phyloP scores from a whole-genome alignment of 2,329 filamentous ascomycete genomes.

The Colletotrichum acutatum region DNA sequence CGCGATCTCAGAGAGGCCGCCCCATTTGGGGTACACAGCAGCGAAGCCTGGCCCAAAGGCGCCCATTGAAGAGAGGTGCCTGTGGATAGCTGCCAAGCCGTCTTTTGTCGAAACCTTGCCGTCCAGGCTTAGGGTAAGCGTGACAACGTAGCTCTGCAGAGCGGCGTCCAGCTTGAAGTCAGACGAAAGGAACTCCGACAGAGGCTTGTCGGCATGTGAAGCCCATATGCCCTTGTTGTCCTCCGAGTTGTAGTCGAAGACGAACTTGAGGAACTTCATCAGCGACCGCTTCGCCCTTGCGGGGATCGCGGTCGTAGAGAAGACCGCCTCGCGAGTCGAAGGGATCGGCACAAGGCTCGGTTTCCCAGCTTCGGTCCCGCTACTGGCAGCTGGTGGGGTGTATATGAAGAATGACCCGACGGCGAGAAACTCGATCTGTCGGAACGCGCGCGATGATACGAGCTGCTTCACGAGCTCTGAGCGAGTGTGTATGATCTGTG shows the following conservation, averaged over 20 bases:
- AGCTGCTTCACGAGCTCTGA: constrained; percentile 82
- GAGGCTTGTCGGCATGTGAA: constrained; percentile 61
- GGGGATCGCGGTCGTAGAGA: constrained; percentile 80
- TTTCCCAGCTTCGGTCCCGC: constrained; percentile 36
- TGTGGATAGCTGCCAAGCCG: constrained; percentile 78
- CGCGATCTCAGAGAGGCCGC: constrained; percentile 86
- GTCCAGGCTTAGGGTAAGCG: constrained; percentile 80
- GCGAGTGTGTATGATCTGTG: constrained; percentile 86
- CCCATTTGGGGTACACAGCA: constrained; percentile 92
- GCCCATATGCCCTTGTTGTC: constrained; percentile 68
- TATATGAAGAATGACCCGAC: constrained; percentile 94
- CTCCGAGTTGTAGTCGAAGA: constrained; percentile 75
- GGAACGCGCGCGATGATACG: constrained; percentile 89
- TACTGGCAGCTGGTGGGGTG: constrained; percentile 46
- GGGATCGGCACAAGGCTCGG: constrained; percentile 76
- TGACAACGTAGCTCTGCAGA: constrained; percentile 70
- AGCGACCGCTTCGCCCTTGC: constrained; percentile 84
- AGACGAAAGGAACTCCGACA: constrained; percentile 68
- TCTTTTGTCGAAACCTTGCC: constrained; percentile 69
- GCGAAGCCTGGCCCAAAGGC: constrained; percentile 90
- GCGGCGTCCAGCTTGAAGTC: constrained; percentile 76
- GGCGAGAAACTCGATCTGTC: constrained; percentile 91
- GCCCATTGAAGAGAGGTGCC: constrained; percentile 87
- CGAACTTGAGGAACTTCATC: constrained; percentile 95
- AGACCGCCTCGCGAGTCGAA: constrained; percentile 91